phyloP scores from a whole-genome alignment of 371 early-diverging fungal species.

The Paraphysoderma sedebokerense region DNA sequence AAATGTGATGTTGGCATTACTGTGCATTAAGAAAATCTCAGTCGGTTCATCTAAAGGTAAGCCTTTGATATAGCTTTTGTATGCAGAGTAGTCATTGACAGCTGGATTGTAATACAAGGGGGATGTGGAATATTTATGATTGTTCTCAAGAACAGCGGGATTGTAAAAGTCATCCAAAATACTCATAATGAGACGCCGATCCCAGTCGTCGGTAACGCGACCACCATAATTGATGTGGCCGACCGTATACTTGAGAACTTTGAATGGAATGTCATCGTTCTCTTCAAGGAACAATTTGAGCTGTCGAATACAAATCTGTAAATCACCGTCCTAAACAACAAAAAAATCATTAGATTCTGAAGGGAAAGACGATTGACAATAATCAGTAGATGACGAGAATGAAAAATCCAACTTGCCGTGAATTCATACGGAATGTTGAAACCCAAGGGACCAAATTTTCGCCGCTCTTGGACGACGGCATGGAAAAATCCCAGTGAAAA shows the following conservation, averaged over 20 bases:
- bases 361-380: background rate
- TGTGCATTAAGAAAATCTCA: constrained; percentile 37
- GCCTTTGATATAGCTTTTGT: constrained; percentile 24
- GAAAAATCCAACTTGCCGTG: background rate
- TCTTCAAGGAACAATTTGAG: constrained; percentile 37
- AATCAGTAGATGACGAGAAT: background rate
- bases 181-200: constrained; percentile 30
- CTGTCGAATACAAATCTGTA: constrained; percentile 29
- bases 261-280: constrained; percentile 30
- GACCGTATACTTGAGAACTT: constrained; percentile 34
- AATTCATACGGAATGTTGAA: constrained; percentile 38
- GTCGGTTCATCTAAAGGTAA: constrained; percentile 33
- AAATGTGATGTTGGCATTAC: constrained; percentile 38
- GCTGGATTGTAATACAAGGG: constrained; percentile 14
- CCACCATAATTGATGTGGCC: constrained; percentile 42
- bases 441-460: constrained; percentile 37
- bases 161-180: constrained; percentile 30
- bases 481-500: constrained; percentile 35
- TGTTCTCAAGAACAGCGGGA: constrained; percentile 23
- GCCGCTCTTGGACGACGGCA: constrained; percentile 32
- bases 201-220: constrained; percentile 39
- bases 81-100: constrained; percentile 14
- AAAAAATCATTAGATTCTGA: background rate
- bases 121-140: constrained; percentile 21
- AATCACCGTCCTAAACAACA: constrained; percentile 26